phyloP scores from a whole-genome alignment of 1,284 basidiomycete species.

The Pseudozyma tsukubaensis region DNA sequence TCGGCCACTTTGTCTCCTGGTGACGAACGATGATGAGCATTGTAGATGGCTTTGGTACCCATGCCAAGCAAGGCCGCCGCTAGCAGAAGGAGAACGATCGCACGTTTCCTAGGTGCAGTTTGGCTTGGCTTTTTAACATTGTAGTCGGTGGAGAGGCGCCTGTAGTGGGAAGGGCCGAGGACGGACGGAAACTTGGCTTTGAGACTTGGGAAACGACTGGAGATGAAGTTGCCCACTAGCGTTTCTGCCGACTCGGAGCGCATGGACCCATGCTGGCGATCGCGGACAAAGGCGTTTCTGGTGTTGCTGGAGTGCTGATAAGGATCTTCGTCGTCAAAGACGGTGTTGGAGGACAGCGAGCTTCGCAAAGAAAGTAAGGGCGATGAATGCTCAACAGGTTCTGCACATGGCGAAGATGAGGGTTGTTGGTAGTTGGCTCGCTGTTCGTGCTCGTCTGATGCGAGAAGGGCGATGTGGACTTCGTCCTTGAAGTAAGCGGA shows the following conservation, averaged over 20 bases:
- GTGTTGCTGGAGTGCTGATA: neutral
- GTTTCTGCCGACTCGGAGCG: conserved; percentile 23
- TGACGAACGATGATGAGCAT: neutral
- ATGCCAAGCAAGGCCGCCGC: conserved; percentile 30
- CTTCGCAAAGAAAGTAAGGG: conserved; percentile 11
- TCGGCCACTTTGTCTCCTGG: neutral
- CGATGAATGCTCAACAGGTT: conserved; percentile 1
- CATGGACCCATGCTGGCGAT: conserved; percentile 6
- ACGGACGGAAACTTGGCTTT: conserved; percentile 14
- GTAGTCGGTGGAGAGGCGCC: conserved; percentile 11
- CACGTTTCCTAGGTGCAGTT: conserved; percentile 9
- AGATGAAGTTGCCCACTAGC: conserved; percentile 13
- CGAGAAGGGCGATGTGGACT: conserved; percentile 16
- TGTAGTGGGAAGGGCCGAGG: conserved; percentile 11
- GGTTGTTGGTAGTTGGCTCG: neutral
- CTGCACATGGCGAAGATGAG: neutral
- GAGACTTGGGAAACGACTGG: conserved; percentile 18
- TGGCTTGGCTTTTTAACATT: neutral
- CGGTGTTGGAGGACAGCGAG: conserved; percentile 25
- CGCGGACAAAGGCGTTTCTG: neutral
- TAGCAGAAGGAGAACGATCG: conserved; percentile 17
- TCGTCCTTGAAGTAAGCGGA: conserved; percentile 28
- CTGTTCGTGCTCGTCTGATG: conserved; percentile 5
- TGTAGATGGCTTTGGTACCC: conserved; percentile 8
- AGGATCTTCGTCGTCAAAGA: conserved; percentile 9